Percentiles rank a stretch among this genome's conserved stretches.
Evolutionary conservation across 73 alveolate genomes (phyloP).

Genomic region (Blepharisma japonicum): DNA sequence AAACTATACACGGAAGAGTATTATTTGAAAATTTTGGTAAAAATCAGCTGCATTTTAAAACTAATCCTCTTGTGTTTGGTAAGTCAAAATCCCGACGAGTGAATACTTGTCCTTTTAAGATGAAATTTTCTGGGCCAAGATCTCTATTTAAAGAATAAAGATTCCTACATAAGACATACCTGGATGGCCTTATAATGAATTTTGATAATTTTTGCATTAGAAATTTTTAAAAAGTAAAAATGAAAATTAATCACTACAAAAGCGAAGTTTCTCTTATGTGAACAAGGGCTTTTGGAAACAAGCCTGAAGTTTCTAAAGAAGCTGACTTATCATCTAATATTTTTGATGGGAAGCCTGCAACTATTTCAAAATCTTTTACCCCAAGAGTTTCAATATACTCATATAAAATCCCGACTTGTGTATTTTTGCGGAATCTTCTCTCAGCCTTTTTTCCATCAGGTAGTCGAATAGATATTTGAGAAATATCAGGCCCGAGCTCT

Average conservation of each 20-base stretch:
- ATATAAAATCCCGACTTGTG: neutral
- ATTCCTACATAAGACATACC: constrained; percentile 33
- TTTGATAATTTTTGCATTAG: constrained; percentile 42
- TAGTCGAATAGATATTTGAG: neutral
- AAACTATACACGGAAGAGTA: constrained; percentile 42
- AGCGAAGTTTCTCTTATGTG: too few species aligned
- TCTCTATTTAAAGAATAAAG: constrained; percentile 30
- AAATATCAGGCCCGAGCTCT: neutral
- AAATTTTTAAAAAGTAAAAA: neutral
- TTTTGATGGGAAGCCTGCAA: neutral
- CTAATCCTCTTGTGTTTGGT: constrained; percentile 48
- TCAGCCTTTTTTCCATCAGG: neutral
- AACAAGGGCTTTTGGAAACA: too few species aligned
- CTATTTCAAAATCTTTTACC: neutral
- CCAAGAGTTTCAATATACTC: neutral
- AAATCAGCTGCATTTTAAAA: constrained; percentile 59
- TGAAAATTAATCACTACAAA: too few species aligned
- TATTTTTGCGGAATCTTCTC: neutral
- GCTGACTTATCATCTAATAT: too few species aligned
- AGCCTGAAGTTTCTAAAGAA: too few species aligned
- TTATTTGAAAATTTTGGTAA: constrained; percentile 56
- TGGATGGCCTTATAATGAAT: constrained; percentile 67
- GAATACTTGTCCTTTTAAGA: constrained; percentile 25
- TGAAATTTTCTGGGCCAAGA: constrained; percentile 45
- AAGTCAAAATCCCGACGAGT: constrained; percentile 39